Evolutionary conservation across 2,329 filamentous ascomycete species (phyloP), one percentile per base, ranked within the genome.

Genomic region (Penicillium expansum): DNA sequence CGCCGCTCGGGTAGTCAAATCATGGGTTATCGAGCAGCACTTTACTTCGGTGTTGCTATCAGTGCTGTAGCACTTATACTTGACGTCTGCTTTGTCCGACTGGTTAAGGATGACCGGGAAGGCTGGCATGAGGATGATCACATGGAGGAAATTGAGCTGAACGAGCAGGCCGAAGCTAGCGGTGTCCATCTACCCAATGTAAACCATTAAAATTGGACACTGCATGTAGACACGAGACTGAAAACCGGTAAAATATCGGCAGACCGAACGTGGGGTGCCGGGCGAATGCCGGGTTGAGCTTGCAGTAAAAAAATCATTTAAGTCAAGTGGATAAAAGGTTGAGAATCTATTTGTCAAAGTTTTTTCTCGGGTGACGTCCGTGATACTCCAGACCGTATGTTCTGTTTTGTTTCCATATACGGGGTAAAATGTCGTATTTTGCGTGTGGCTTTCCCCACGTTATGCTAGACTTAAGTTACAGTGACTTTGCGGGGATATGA

Each of bases 21-120:
- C 18, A 41, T 51, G 20, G 71, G 73, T 0, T 74, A 74, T 56
- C 61, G 71, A 8, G 61, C 65, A 7, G 73, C 71, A 6, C 49
- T 72, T 37, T 73, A 59, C 7, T 71, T 74, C 41, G 71, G 69
- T 2, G 63, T 69, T 32, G 70, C 62, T 0, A 66, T 74, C 39
- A 70, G 68, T 54, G 6, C 6, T n/a, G n/a, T n/a, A n/a, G n/a
- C n/a, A n/a, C n/a, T n/a, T n/a, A n/a, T n/a, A n/a, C n/a, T n/a
- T n/a, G n/a, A n/a, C n/a, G n/a, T n/a, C n/a, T n/a, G n/a, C n/a
- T n/a, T n/a, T n/a, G n/a, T n/a, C n/a, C n/a, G n/a, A n/a, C n/a
- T n/a, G n/a, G n/a, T n/a, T n/a, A n/a, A n/a, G n/a, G n/a, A n/a
- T n/a, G n/a, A n/a, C n/a, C n/a, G n/a, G n/a, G n/a, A n/a, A n/a